phyloP scores from a whole-genome alignment of 2,329 filamentous ascomycete species.

The Trichoderma cornu-damae region DNA sequence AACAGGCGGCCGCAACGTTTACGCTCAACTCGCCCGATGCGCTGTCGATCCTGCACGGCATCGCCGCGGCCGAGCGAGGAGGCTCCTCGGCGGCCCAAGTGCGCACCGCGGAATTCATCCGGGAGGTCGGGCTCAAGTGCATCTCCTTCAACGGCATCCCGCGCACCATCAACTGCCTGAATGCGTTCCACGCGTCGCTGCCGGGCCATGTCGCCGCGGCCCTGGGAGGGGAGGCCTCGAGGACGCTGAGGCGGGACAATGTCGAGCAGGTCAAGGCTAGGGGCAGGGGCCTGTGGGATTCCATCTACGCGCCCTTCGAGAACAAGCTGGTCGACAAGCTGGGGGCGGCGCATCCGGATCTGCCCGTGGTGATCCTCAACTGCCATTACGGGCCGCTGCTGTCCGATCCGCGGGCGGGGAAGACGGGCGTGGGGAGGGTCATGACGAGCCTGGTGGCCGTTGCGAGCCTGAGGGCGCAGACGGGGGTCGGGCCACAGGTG shows the following conservation, averaged over 20 bases:
- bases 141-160: slow-evolving; percentile 80
- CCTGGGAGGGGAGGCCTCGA: slow-evolving; percentile 54
- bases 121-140: slow-evolving; percentile 70
- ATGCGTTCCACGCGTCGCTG: slow-evolving; percentile 61
- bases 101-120: slow-evolving; percentile 63
- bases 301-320: slow-evolving; percentile 71
- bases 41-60: slow-evolving; percentile 56
- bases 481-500: slow-evolving; percentile 77
- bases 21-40: slow-evolving; percentile 82
- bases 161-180: slow-evolving; percentile 76
- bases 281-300: slow-evolving; percentile 66
- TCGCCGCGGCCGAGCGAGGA: slow-evolving; percentile 34
- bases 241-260: slow-evolving; percentile 47
- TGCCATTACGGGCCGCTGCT: slow-evolving; percentile 70
- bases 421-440: slow-evolving; percentile 59
- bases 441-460: slow-evolving; percentile 70
- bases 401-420: slow-evolving; percentile 54
- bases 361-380: slow-evolving; percentile 73
- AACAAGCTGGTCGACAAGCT: slow-evolving; percentile 66
- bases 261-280: slow-evolving; percentile 51
- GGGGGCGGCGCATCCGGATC: slow-evolving; percentile 69
- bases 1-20: slow-evolving; percentile 71
- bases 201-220: slow-evolving; percentile 48
- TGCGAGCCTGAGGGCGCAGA: slow-evolving; percentile 70
- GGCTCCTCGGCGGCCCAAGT: slow-evolving; percentile 27